Conservation (phyloP, 495 filamentous ascomycete genomes). For the Chaetomium tenue region DNA sequence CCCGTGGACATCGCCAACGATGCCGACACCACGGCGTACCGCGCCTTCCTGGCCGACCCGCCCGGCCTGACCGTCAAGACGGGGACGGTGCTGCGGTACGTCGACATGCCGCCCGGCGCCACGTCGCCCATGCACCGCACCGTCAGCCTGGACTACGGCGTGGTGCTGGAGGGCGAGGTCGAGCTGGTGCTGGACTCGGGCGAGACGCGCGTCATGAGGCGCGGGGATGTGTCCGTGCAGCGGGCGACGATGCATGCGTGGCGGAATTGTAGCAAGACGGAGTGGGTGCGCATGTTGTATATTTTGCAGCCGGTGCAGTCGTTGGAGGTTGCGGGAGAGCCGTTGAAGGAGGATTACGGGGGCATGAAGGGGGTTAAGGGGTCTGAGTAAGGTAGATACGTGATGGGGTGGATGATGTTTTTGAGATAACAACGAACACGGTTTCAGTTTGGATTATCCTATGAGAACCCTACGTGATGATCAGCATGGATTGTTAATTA, state of each 20-base stretch:
- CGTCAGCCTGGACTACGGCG: constrained; percentile 62
- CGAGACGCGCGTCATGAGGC: constrained; percentile 46
- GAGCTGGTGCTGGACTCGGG: constrained; percentile 56
- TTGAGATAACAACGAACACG: neutral
- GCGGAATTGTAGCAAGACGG: constrained; percentile 52
- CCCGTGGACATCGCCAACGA: constrained; percentile 37
- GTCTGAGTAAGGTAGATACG: constrained; percentile 9
- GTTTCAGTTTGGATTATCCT: neutral
- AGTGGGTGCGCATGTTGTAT: constrained; percentile 56
- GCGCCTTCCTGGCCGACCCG: constrained; percentile 37
- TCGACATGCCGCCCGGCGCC: constrained; percentile 50
- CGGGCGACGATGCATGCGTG: constrained; percentile 60
- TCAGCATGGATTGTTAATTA: too few relatives aligned
- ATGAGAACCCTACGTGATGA: too few relatives aligned
- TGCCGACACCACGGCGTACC: constrained; percentile 41
- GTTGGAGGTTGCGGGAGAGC: constrained; percentile 41
- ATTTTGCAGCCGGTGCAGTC: constrained; percentile 48
- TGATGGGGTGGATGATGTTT: neutral
- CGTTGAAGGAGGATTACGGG: constrained; percentile 40
- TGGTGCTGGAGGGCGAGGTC: constrained; percentile 62
- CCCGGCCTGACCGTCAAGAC: constrained; percentile 37
- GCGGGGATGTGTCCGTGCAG: constrained; percentile 45
- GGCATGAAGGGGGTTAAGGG: constrained; percentile 13
- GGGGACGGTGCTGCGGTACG: constrained; percentile 50
- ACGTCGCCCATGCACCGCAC: constrained; percentile 59